These are phyloP conservation scores for Sesbania bispinosa DNA, from an alignment of 306 rosid species.

Conservation along the genomic window DNA sequence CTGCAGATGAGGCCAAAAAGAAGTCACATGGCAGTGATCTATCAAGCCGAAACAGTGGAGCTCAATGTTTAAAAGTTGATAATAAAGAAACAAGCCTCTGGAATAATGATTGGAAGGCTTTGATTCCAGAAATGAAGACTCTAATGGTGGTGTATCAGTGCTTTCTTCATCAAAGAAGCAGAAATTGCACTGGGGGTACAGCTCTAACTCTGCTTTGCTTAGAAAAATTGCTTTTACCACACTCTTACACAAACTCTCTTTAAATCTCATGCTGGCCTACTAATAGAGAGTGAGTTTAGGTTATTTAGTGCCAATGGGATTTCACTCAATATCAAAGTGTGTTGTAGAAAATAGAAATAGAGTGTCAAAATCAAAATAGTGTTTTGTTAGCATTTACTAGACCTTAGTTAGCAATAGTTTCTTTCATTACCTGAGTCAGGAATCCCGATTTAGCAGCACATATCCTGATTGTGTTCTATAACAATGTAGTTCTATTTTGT, in stretches of 20 bases:
- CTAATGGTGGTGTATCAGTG: constrained; percentile 19
- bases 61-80: constrained; percentile 30
- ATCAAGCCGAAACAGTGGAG: constrained; percentile 5
- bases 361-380: background rate
- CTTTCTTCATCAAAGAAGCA: constrained; percentile 40
- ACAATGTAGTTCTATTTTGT: background rate
- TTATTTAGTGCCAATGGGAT: no score
- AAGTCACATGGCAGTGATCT: constrained; percentile 23
- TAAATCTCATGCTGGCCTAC: background rate
- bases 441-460: background rate
- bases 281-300: no score
- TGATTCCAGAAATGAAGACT: constrained; percentile 20
- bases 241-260: no score
- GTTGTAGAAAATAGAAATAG: background rate
- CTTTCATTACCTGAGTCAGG: background rate
- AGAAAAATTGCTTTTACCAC: background rate
- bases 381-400: background rate
- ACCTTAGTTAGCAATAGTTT: background rate
- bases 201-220: background rate
- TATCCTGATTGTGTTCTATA: background rate
- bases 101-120: constrained; percentile 12
- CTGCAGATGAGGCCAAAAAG: constrained; percentile 28
- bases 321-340: no score
- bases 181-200: constrained; percentile 84
- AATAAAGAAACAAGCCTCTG: constrained; percentile 18